Evolutionary conservation across 495 filamentous ascomycete genomes (phyloP).

Genomic region (Penicillium cinerascens): DNA sequence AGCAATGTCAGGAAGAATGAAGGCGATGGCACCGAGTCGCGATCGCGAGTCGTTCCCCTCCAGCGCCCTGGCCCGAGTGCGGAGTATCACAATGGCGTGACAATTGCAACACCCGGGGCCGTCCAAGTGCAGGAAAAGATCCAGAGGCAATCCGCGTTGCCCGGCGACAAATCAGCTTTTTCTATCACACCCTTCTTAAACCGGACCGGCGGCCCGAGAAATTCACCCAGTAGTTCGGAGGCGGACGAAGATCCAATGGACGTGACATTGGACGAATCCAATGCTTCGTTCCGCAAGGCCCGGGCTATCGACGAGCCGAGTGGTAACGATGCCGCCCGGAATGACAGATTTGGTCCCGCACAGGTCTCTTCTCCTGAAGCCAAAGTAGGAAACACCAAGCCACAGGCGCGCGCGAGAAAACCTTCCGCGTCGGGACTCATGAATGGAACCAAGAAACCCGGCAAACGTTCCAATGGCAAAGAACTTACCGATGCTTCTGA

Average conservation of each 20-base stretch:
- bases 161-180: slow-evolving; percentile 84
- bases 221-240: slow-evolving; percentile 38
- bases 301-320: neutral
- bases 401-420: slow-evolving; percentile 3
- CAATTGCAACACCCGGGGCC: slow-evolving; percentile 66
- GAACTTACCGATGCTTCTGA: slow-evolving; percentile 2
- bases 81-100: slow-evolving; percentile 48
- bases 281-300: neutral
- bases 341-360: neutral
- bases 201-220: slow-evolving; percentile 57
- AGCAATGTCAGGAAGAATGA: slow-evolving; percentile 10
- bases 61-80: slow-evolving; percentile 39
- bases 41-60: slow-evolving; percentile 30
- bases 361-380: neutral
- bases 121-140: slow-evolving; percentile 53
- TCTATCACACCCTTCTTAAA: slow-evolving; percentile 92
- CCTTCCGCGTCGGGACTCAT: neutral
- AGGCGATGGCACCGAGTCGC: slow-evolving; percentile 27
- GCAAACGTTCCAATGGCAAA: slow-evolving; percentile 1
- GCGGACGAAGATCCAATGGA: slow-evolving; percentile 28
- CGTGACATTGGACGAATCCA: neutral
- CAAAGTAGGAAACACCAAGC: slow-evolving; percentile 2
- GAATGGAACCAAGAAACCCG: slow-evolving; percentile 6
- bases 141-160: slow-evolving; percentile 49
- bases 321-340: neutral